Conservation (phyloP, 2,329 filamentous ascomycete species). For the Fusarium sororula region DNA sequence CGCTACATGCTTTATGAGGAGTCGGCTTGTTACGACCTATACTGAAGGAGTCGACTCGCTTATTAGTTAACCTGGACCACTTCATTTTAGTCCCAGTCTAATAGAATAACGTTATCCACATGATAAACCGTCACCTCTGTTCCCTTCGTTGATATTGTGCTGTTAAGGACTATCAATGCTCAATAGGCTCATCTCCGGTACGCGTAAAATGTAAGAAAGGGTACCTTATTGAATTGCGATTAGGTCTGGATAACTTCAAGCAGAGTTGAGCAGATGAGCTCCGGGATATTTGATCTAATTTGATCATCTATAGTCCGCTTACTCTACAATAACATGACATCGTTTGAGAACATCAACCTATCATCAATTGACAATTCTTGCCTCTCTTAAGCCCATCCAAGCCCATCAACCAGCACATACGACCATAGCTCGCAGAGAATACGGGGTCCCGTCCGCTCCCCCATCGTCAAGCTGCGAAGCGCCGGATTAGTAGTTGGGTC, state of each 20-base stretch:
- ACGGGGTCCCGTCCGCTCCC: background rate
- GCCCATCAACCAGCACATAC: background rate
- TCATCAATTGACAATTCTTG: background rate
- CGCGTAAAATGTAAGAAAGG: background rate
- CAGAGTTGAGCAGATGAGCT: background rate
- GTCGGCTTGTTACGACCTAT: background rate
- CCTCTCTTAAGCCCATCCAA: background rate
- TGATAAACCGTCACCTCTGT: background rate
- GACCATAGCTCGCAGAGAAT: background rate
- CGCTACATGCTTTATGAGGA: background rate
- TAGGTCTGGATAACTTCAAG: background rate
- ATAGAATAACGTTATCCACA: background rate
- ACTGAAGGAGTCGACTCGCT: background rate
- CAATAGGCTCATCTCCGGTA: too few relatives aligned
- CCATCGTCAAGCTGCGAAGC: background rate
- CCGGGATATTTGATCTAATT: background rate
- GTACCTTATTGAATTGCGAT: background rate
- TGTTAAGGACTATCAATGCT: too few relatives aligned
- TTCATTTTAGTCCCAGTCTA: background rate
- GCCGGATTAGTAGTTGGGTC: background rate
- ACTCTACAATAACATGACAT: too few relatives aligned
- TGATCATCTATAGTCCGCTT: background rate
- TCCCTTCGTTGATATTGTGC: background rate
- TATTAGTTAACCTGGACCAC: background rate
- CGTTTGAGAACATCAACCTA: background rate